Evolutionary conservation across 2,329 filamentous ascomycete genomes (phyloP), one percentile per base, ranked within the genome.

Genomic region (Penicillium sp.): DNA sequence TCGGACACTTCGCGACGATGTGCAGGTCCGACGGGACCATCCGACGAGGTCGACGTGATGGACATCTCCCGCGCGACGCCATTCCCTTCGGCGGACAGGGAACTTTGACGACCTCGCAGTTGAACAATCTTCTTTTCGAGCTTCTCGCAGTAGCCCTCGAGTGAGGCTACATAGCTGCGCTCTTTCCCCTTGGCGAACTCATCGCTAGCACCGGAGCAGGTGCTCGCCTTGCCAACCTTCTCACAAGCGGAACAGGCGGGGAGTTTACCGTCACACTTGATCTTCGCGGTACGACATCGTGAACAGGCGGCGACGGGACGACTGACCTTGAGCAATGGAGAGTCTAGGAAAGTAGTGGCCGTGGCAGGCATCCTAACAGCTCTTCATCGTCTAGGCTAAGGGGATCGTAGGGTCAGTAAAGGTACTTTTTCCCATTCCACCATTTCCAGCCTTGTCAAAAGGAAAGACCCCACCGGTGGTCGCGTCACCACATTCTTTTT

Each of bases 261-360:
- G 32, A 97, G 77, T 70, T 96, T 96, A 54, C 93, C 92, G 73
- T 97, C 93, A 65, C 93, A 98, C 83, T 95, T 96, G 67, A 97
- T 90, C 75, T 98, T 98, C 46, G 92, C 91, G 53, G 86, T 82
- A 53, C 93, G 88, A 75, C 88, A 92, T 76, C 87, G 79, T 51
- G 87, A 88, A 68, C 88, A 92, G 23, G 88, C 88, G 47, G 87
- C 87, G 43, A 89, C 87, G 4, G 88, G 87, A 55, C 88, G 80
- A 65, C 86, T 90, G 55, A 92, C 88, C 61, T 73, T 73, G 32
- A 73, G 63, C 45, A 72, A 55, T 7, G 71, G 71, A 43, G 63
- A 66, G 49, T 73, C 69, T 53, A 73, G 57, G 55, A 70, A 68
- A n/a, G 60, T 63, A 29, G 63, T 59, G 47, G 62, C 59, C 28